A percentile compares a stretch with the other conserved stretches of the same genome.
phyloP scores from a whole-genome alignment of 495 filamentous ascomycete genomes.

The Hyaloscypha variabilis region DNA sequence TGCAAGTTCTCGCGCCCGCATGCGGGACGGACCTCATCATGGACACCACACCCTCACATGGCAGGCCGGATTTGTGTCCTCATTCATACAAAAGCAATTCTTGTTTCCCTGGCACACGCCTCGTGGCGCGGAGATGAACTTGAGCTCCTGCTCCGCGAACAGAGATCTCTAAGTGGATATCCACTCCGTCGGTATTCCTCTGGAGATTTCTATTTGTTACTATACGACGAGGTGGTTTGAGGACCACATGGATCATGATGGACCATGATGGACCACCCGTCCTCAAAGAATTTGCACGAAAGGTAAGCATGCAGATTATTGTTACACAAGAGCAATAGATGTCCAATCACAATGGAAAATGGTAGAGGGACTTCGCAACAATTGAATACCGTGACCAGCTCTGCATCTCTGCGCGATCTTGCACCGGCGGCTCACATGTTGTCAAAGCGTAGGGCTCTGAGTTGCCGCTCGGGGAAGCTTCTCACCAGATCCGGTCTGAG shows the following conservation, averaged over 20 bases:
- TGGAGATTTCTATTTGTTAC: no score
- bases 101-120: neutral
- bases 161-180: neutral
- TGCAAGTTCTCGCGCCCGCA: neutral
- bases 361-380: neutral
- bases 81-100: neutral
- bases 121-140: neutral
- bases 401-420: neutral
- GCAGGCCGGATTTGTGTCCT: neutral
- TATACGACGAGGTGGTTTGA: no score
- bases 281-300: no score
- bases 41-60: neutral
- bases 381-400: neutral
- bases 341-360: neutral
- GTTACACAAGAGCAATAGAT: neutral
- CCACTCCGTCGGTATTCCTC: neutral
- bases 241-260: no score
- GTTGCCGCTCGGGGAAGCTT: constrained; percentile 11
- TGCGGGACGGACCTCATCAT: constrained; percentile 1
- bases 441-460: constrained; percentile 15
- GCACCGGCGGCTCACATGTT: neutral
- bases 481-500: constrained; percentile 19
- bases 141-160: neutral
- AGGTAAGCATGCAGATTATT: neutral
- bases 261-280: no score